Evolutionary conservation across 1,284 basidiomycete genomes (phyloP).

Genomic region (Pholiota adiposa): DNA sequence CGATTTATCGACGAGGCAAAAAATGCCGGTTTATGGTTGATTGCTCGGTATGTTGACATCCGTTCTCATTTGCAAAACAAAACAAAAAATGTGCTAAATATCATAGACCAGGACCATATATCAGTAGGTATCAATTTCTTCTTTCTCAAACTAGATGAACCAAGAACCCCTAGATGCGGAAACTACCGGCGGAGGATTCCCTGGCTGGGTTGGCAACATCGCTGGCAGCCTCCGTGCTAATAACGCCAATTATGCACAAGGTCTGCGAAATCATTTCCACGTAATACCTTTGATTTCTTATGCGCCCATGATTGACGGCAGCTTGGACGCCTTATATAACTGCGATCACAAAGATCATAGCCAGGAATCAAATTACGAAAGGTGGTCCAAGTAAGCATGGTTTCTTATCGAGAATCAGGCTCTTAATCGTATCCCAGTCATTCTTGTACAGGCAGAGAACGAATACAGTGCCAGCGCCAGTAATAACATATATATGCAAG

Average conservation of each 20-base stretch:
- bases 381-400: conserved; percentile 49
- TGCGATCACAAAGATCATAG: conserved; percentile 50
- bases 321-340: conserved; percentile 62
- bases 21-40: conserved; percentile 57
- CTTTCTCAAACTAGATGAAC: background rate
- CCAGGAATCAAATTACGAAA: conserved; percentile 54
- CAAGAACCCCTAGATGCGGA: conserved; percentile 43
- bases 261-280: conserved; percentile 23
- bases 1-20: conserved; percentile 54
- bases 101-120: conserved; percentile 52
- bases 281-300: background rate
- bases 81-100: background rate
- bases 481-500: conserved; percentile 52
- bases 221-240: conserved; percentile 52
- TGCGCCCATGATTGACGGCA: conserved; percentile 11
- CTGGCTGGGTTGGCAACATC: conserved; percentile 55
- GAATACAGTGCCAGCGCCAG: conserved; percentile 51
- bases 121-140: conserved; percentile 37
- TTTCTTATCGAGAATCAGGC: background rate
- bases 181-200: conserved; percentile 62
- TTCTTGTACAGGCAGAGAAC: conserved; percentile 63
- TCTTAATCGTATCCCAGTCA: conserved; percentile 36
- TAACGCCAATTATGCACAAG: conserved; percentile 48
- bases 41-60: conserved; percentile 41
- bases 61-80: background rate